Base-by-base conservation (phyloP, 1,284 basidiomycete genomes). In the Microbotryum saponariae region DNA sequence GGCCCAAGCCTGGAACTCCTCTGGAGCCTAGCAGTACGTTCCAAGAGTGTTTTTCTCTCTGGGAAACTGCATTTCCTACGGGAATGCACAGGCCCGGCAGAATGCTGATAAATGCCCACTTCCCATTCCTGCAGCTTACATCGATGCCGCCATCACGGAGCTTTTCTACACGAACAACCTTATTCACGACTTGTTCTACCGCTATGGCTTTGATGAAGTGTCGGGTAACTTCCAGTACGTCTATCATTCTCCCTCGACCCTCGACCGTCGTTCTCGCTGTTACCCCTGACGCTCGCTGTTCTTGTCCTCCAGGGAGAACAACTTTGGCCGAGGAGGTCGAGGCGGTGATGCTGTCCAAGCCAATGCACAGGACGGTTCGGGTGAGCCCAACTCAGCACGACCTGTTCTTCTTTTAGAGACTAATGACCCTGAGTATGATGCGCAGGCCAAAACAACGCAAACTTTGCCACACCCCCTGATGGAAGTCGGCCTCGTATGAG, bases 301-400 rank as follows among this genome's bases (percentile, higher is more conserved):
- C 37, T 42, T 42, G 14, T 42, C 37, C 37, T 12, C 4, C 12
- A 42, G 37, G 16, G 89, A 93, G 74, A 81, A 90, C 82, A 97
- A 97, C 83, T 92, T 91, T 73, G 90, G 85, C 1, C 84, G 85
- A 56, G 93, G 92, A 42, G 93, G 93, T 48, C 78, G 79, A 61
- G 91, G 89, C 72, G 83, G 83, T 65, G 93, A 97, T 71, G 91
- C 85, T 50, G 89, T 97, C 66, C 91, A 96, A 67, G 85, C 90
- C 59, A 94, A 94, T 72, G 92, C 93, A 1, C 91, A 96, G 77
- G 92, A 96, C 72, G 91, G 91, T 50, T 87, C 85, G 25, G 92
- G 92, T 42, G 37, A 42, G 37, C 37, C 31, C 16, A 42, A 42
- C 12, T 10, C 14, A 18, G 37, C 37, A 42, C 4, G 92, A 83